Evolutionary conservation across 2,329 filamentous ascomycete genomes (phyloP), one percentile per base, ranked within the genome.

Genomic region (Pseudogymnoascus sp.): DNA sequence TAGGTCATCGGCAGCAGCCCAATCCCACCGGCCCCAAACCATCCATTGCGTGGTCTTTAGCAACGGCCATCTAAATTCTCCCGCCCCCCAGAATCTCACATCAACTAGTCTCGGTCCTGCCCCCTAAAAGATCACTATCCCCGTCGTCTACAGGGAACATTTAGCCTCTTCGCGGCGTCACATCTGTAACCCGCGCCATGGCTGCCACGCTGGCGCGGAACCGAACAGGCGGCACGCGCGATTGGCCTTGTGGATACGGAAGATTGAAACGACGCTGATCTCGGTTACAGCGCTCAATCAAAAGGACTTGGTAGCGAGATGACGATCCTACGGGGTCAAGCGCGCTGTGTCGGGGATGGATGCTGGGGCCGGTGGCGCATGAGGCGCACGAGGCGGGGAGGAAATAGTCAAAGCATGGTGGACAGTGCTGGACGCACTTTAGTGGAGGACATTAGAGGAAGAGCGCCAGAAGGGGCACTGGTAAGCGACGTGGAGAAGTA

Each of bases 261-360:
- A 56, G 26, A 56, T 19, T 13, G 10, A 4, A 56, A 56, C 26
- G 16, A 21, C 16, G 50, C 10, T 2, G 50, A 56, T 56, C 50
- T 56, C 50, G 50, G 50, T 56, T 56, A 19, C 50, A 35, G 50
- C 29, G 8, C 50, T 56, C 50, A 56, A 56, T 56, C 50, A 56
- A 4, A 56, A 14, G 10, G n/a, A 33, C 50, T 13, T 10, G 16
- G 50, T 33, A 56, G 50, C 50, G 50, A 56, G 50, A 56, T 33
- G 50, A 21, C 5, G 16, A 7, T 56, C 29, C 29, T 33, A 56
- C n/a, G 29, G 8, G 29, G 50, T 56, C 50, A 56, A 56, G 50
- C 29, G 50, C 50, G 50, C 24, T 16, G 7, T 7, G 8, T n/a
- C 6, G 50, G 50, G 50, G 26, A 10, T 33, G 10, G 1, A 33